Conservation (phyloP, 305 asterid genomes). For the Solanum hybrid region DNA sequence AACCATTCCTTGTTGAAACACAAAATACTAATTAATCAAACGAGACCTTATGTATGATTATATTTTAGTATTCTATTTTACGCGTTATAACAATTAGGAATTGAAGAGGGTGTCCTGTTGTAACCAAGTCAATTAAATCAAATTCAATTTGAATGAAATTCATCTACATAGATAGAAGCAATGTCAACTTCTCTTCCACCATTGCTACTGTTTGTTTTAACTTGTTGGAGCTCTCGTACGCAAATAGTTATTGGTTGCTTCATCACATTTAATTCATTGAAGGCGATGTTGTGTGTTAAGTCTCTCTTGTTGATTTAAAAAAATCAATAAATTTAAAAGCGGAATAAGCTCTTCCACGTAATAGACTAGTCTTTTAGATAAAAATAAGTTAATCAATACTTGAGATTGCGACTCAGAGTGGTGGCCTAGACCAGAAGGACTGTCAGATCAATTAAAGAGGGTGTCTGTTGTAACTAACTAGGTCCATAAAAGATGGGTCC, state of each 20-base stretch:
- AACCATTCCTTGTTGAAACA: conserved; percentile 43
- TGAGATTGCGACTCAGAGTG: too few species aligned
- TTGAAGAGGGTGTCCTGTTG: neutral
- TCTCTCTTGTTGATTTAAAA: neutral
- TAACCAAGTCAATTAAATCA: neutral
- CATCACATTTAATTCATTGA: neutral
- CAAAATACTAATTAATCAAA: neutral
- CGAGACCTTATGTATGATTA: neutral
- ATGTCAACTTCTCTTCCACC: neutral
- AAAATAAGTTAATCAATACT: too few species aligned
- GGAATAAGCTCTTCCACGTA: too few species aligned
- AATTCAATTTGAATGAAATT: neutral
- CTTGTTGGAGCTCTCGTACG: neutral
- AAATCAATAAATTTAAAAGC: too few species aligned
- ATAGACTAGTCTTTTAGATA: too few species aligned
- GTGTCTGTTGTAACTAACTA: too few species aligned
- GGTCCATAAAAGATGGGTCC: too few species aligned
- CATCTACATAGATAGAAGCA: neutral
- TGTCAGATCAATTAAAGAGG: neutral
- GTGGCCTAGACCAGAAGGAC: neutral
- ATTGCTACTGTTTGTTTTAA: neutral
- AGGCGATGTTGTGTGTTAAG: neutral
- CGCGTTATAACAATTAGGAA: neutral
- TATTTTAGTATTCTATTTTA: neutral
- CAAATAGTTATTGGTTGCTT: neutral